Evolutionary conservation across 2,329 filamentous ascomycete genomes (phyloP).

Genomic region (Xylariales sp.): DNA sequence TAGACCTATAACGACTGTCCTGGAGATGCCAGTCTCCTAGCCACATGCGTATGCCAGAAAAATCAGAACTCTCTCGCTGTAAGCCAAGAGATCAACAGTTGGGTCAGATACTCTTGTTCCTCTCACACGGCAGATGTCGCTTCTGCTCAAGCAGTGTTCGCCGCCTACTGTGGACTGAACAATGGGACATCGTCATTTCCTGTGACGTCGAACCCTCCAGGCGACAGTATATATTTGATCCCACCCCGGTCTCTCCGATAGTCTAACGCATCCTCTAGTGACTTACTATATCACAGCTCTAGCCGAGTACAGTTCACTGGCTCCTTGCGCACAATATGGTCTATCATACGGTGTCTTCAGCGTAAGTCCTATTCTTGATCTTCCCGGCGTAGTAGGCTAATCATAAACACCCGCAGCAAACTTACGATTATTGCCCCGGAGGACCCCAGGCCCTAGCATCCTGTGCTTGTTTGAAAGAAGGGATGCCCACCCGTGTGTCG

Average conservation of each 20-base stretch:
- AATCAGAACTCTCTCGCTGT: constrained; percentile 40
- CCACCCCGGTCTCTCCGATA: not conserved
- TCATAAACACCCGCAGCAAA: constrained; percentile 28
- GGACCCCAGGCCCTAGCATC: constrained; percentile 47
- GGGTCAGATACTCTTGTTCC: constrained; percentile 40
- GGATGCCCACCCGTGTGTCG: constrained; percentile 38
- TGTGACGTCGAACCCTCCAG: constrained; percentile 39
- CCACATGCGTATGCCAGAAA: constrained; percentile 49
- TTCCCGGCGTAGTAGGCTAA: no score
- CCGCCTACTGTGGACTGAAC: constrained; percentile 47
- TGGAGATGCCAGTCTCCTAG: constrained; percentile 34
- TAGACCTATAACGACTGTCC: constrained; percentile 33
- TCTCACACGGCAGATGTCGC: constrained; percentile 42
- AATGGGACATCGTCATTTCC: constrained; percentile 46
- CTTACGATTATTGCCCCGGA: constrained; percentile 35
- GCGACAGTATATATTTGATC: constrained; percentile 38
- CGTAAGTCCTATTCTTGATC: constrained; percentile 25
- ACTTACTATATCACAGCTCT: constrained; percentile 51
- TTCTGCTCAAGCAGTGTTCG: constrained; percentile 45
- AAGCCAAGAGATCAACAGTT: constrained; percentile 37
- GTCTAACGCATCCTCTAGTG: constrained; percentile 29
- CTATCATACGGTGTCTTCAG: constrained; percentile 37
- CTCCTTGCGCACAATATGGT: constrained; percentile 38
- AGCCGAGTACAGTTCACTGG: constrained; percentile 39
- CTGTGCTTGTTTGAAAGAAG: constrained; percentile 46